These are phyloP conservation scores for Candida wancherniae DNA, from an alignment of 805 yeast genomes.

Conservation along the genomic window DNA sequence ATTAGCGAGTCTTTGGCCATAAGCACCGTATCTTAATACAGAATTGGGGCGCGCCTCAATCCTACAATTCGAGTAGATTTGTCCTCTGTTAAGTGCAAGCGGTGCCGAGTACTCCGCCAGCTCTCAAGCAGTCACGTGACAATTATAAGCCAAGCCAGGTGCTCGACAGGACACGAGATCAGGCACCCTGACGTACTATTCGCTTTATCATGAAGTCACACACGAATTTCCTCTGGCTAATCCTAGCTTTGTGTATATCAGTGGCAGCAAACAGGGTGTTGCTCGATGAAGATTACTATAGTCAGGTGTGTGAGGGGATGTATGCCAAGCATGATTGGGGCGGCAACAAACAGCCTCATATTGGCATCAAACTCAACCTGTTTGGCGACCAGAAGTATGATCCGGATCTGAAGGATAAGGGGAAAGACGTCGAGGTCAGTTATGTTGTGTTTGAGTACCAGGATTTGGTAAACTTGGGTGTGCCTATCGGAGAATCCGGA, in stretches of 20 bases:
- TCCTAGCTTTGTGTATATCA: background rate
- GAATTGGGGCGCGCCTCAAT: too few relatives aligned
- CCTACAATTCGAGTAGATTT: too few relatives aligned
- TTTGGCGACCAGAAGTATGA: conserved; percentile 27
- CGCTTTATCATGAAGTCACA: background rate
- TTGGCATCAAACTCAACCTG: conserved; percentile 26
- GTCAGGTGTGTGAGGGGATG: conserved; percentile 86
- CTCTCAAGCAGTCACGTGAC: too few relatives aligned
- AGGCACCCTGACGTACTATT: too few relatives aligned
- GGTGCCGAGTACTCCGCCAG: too few relatives aligned
- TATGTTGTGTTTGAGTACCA: conserved; percentile 79
- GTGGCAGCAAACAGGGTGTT: conserved; percentile 40
- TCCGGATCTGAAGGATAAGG: conserved; percentile 17
- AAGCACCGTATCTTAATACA: too few relatives aligned
- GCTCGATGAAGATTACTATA: conserved; percentile 41
- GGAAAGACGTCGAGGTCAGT: conserved; percentile 46
- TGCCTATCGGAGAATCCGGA: conserved; percentile 28
- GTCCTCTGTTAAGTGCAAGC: too few relatives aligned
- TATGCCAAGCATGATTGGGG: conserved; percentile 85
- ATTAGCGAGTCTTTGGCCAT: conserved; percentile 1
- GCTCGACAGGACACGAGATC: too few relatives aligned
- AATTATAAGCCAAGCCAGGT: too few relatives aligned
- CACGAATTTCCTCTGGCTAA: too few relatives aligned
- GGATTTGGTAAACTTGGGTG: conserved; percentile 70
- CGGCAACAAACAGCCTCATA: conserved; percentile 62